Base-by-base conservation (phyloP, 257 asterid genomes). In the Nicotiana noctiflora region DNA sequence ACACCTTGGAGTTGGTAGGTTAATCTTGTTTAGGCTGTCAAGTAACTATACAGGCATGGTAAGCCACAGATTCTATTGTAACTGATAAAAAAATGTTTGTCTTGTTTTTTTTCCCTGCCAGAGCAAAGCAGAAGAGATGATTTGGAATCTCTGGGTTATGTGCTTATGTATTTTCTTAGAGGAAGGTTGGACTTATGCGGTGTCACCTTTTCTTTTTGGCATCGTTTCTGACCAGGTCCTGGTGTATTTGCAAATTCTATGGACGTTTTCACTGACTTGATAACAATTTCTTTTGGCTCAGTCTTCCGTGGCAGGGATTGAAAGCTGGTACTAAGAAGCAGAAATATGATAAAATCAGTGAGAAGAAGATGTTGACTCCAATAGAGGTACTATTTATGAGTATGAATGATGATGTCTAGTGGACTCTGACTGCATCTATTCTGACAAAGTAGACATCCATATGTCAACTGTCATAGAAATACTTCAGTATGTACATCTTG, bases 51-150 rank as follows among this genome's bases (percentile, higher is more conserved):
- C 59, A 21, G 34, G 37, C 51, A 44, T 44, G 59, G 34, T 70
- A 23, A 72, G 21, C 78, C 14, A 21, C 40, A 72, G 59, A 14
- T 72, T 46, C 60, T 23, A 46, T 72, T 72, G 78, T 72, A 23
- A 46, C 23, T 72, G 78, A 46, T 46, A 13, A 72, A 72, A 32
- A 6, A 18, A 6, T 27, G 32, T 14, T 27, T 12, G 21, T 63
- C 78, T 44, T 65, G 31, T 65, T 82, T 79, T 17, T 66, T 84
- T 80, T 61, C 83, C 75, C 81, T 81, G 86, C 78, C 93, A 95
- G 98, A 95, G 84, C 98, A 95, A 95, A 92, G 98, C 84, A 89
- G 98, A 82, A 93, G 98, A 82, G 98, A 94, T 85, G 98, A 94
- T 88, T 88, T 94, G 92, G 98, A 94, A 84, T 94, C 98, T 82